These are phyloP conservation scores for Orbilia brochopaga DNA, from an alignment of 2,329 filamentous ascomycete species.

Conservation along the genomic window DNA sequence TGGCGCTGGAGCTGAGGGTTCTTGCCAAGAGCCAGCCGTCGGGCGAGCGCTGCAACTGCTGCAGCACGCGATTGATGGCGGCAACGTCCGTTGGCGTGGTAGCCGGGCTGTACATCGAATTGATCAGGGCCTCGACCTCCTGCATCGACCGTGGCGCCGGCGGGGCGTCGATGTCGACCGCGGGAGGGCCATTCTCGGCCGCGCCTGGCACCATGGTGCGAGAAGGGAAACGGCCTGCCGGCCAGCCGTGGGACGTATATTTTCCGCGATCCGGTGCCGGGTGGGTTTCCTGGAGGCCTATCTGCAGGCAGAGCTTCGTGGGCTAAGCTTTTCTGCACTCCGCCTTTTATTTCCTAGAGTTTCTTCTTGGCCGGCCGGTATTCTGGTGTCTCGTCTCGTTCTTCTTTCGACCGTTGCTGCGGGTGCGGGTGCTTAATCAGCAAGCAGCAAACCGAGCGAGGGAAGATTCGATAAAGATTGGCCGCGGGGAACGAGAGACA, in stretches of 20 bases:
- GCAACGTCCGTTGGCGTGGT: constrained; percentile 59
- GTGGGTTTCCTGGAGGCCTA: no score
- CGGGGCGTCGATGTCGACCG: constrained; percentile 12
- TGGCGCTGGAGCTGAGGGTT: constrained; percentile 70
- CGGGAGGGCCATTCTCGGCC: constrained; percentile 18
- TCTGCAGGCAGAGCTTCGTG: no score
- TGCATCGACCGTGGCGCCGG: constrained; percentile 58
- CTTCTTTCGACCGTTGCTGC: neutral
- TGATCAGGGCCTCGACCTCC: constrained; percentile 58
- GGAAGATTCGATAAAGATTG: neutral
- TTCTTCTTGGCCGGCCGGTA: no score
- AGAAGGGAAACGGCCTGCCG: neutral
- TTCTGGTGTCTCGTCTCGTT: neutral
- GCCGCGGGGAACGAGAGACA: constrained; percentile 4
- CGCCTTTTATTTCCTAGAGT: no score
- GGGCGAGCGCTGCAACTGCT: constrained; percentile 76
- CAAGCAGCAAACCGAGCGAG: constrained; percentile 15
- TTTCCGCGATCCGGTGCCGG: neutral
- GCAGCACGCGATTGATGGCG: constrained; percentile 74
- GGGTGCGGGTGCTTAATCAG: constrained; percentile 33
- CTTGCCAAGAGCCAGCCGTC: constrained; percentile 87
- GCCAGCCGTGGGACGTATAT: neutral
- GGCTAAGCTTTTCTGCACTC: no score
- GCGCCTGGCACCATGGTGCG: constrained; percentile 36
- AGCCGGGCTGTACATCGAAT: constrained; percentile 56